A percentile compares a stretch with the other conserved stretches of the same genome.
Evolutionary conservation across 768 basidiomycete species (phyloP).

Genomic region (Rhodotorula sphaerocarpa): DNA sequence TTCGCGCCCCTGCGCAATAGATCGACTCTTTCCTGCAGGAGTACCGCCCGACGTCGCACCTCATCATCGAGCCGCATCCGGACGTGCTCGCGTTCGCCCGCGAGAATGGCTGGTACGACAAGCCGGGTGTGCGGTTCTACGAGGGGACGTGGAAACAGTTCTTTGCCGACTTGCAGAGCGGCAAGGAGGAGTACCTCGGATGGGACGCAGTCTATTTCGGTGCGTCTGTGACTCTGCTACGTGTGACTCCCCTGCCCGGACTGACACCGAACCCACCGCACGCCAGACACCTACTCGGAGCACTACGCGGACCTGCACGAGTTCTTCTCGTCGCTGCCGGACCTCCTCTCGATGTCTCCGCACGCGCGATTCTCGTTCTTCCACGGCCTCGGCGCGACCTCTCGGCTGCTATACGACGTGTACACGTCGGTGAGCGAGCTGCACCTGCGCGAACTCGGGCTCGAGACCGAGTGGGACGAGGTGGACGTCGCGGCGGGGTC

Average conservation of each 20-base stretch:
- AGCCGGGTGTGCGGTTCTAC: constrained; percentile 65
- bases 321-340: constrained; percentile 74
- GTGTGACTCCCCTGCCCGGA: not conserved
- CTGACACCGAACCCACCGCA: not conserved
- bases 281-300: constrained; percentile 37
- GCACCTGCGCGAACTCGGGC: constrained; percentile 71
- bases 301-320: constrained; percentile 54
- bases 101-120: constrained; percentile 64
- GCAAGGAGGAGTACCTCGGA: constrained; percentile 60
- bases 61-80: constrained; percentile 89
- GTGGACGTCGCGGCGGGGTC: constrained; percentile 64
- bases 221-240: constrained; percentile 49
- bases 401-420: constrained; percentile 65
- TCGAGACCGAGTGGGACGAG: constrained; percentile 72
- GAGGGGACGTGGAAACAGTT: constrained; percentile 92
- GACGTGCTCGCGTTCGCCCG: constrained; percentile 80
- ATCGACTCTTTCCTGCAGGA: constrained; percentile 37
- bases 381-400: constrained; percentile 92
- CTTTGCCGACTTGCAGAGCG: constrained; percentile 50
- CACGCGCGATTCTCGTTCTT: constrained; percentile 70
- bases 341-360: constrained; percentile 54
- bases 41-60: constrained; percentile 50
- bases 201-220: constrained; percentile 86
- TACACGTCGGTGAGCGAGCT: constrained; percentile 74
- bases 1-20: not conserved